A percentile compares a stretch with the other conserved stretches of the same genome.
Conservation (phyloP, 1,284 basidiomycete species). For the Ganoderma boninense region DNA sequence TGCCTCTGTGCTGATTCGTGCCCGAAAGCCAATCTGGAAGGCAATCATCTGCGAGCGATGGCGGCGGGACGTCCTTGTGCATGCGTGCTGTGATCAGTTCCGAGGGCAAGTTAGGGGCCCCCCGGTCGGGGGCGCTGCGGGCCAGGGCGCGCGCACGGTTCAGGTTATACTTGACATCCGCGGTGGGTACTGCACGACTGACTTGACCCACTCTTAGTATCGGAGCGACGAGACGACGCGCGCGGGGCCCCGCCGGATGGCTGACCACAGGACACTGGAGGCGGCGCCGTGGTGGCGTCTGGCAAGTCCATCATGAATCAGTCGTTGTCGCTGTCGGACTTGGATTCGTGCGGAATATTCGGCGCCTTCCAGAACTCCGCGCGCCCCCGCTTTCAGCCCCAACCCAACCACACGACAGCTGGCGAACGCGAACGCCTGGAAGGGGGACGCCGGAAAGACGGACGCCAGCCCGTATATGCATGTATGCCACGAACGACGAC, state of each 20-base stretch:
- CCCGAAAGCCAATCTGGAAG: conserved; percentile 2
- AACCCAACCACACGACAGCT: background rate
- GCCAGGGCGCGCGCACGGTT: too few species aligned
- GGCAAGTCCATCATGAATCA: background rate
- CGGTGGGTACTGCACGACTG: too few species aligned
- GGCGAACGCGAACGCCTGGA: too few species aligned
- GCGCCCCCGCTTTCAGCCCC: background rate
- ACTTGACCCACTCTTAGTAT: too few species aligned
- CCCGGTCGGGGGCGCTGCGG: too few species aligned
- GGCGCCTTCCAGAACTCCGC: background rate
- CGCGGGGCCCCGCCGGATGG: background rate
- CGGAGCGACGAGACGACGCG: background rate
- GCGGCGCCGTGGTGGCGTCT: conserved; percentile 1
- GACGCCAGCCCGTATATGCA: too few species aligned
- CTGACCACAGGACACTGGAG: background rate
- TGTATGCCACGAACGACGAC: too few species aligned
- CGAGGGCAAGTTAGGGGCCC: too few species aligned
- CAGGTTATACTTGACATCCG: too few species aligned
- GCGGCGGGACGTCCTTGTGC: background rate
- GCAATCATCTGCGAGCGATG: background rate
- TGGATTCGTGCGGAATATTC: background rate
- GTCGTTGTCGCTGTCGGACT: too few species aligned
- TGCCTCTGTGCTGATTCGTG: background rate
- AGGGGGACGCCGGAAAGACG: too few species aligned
- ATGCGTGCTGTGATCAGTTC: background rate